These are phyloP conservation scores for Phytophthora ohioensis DNA, from an alignment of 352 stramenopile genomes.

Conservation along the genomic window DNA sequence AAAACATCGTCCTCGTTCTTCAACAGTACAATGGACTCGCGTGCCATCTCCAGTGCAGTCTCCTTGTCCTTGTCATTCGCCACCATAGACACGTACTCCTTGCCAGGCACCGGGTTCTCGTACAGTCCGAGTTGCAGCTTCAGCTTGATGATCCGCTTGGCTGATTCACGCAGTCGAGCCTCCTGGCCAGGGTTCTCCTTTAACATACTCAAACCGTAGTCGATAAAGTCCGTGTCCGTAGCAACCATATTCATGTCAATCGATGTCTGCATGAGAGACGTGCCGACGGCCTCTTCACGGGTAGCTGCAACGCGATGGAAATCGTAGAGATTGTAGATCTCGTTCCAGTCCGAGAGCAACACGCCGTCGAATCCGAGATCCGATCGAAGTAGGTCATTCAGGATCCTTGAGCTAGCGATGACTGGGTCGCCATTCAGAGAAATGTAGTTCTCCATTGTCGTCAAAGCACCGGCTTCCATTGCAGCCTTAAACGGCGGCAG, in stretches of 20 bases:
- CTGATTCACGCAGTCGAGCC: slow-evolving; percentile 57
- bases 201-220: slow-evolving; percentile 49
- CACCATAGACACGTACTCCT: slow-evolving; percentile 45
- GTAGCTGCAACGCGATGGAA: slow-evolving; percentile 56
- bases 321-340: slow-evolving; percentile 88
- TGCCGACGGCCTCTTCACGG: slow-evolving; percentile 45
- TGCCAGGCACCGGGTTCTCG: slow-evolving; percentile 56
- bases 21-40: slow-evolving; percentile 77
- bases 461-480: slow-evolving; percentile 72
- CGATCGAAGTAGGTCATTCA: slow-evolving; percentile 74
- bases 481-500: slow-evolving; percentile 78
- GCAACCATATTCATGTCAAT: slow-evolving; percentile 93
- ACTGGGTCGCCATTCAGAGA: slow-evolving; percentile 91
- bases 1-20: slow-evolving; percentile 69
- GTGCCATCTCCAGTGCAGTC: slow-evolving; percentile 58
- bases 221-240: slow-evolving; percentile 48
- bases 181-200: slow-evolving; percentile 37
- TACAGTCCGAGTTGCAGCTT: slow-evolving; percentile 77
- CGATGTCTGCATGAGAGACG: slow-evolving; percentile 65
- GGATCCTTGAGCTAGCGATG: slow-evolving; percentile 71
- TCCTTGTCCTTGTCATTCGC: slow-evolving; percentile 52
- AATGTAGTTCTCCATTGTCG: slow-evolving; percentile 93
- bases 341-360: slow-evolving; percentile 89
- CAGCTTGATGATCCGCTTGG: slow-evolving; percentile 63
- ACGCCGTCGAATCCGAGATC: slow-evolving; percentile 86